Evolutionary conservation across 495 filamentous ascomycete genomes (phyloP).

Genomic region (Chaetomium fimeti): DNA sequence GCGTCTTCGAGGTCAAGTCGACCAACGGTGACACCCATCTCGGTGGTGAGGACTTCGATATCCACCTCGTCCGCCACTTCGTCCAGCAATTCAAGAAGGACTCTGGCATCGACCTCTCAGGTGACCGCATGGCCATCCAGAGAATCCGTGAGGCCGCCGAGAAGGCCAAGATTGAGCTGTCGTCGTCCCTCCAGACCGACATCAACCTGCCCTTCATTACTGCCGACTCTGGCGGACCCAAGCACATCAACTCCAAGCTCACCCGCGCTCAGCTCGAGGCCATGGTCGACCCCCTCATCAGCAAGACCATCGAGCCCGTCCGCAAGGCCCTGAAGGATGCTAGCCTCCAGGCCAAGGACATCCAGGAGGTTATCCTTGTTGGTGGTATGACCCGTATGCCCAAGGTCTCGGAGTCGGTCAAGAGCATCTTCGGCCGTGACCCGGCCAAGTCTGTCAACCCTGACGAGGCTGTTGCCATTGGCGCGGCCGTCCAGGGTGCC

Average conservation of each 20-base stretch:
- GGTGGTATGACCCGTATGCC: slow-evolving; percentile 99
- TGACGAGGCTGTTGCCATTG: slow-evolving; percentile 97
- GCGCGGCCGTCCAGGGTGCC: slow-evolving; percentile 96
- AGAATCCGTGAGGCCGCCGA: slow-evolving; percentile 98
- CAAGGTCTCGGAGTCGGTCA: slow-evolving; percentile 96
- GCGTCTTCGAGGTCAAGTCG: slow-evolving; percentile 97
- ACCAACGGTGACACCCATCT: slow-evolving; percentile 98
- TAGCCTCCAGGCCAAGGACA: slow-evolving; percentile 87
- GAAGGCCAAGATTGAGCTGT: slow-evolving; percentile 99
- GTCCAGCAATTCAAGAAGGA: slow-evolving; percentile 97
- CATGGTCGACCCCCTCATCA: slow-evolving; percentile 89
- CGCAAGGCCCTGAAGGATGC: slow-evolving; percentile 98
- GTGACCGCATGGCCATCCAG: slow-evolving; percentile 98
- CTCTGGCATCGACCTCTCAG: slow-evolving; percentile 82
- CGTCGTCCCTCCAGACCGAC: slow-evolving; percentile 93
- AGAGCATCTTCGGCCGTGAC: slow-evolving; percentile 96
- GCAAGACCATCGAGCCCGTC: slow-evolving; percentile 82
- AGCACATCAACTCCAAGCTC: slow-evolving; percentile 97
- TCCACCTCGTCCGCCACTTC: slow-evolving; percentile 89
- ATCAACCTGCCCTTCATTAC: slow-evolving; percentile 99
- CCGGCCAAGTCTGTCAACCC: slow-evolving; percentile 99
- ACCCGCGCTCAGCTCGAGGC: slow-evolving; percentile 88
- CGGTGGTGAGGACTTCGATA: slow-evolving; percentile 98
- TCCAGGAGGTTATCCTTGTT: slow-evolving; percentile 98
- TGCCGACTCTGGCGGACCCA: slow-evolving; percentile 88